Percentiles rank a stretch among this genome's conserved stretches.
Conservation (phyloP, 1,139 yeast genomes). For the Kodamaea sp. region DNA sequence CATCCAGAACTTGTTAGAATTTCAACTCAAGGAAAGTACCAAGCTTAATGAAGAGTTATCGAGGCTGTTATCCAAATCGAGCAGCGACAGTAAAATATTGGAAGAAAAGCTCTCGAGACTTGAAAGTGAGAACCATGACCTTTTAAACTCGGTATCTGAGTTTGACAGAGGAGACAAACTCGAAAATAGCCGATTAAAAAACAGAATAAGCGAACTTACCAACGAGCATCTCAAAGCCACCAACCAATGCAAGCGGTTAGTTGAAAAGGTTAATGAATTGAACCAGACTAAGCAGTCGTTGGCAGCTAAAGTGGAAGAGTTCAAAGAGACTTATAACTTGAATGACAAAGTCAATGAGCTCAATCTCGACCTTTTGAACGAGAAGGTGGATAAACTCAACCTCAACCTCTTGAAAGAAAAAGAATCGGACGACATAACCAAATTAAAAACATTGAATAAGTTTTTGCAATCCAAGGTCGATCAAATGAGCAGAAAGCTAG, state of each 20-base stretch:
- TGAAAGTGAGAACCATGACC: slow-evolving; percentile 10
- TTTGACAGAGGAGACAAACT: slow-evolving; percentile 15
- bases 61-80: slow-evolving; percentile 21
- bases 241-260: slow-evolving; percentile 32
- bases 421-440: slow-evolving; percentile 14
- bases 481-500: slow-evolving; percentile 16
- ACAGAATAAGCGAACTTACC: slow-evolving; percentile 20
- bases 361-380: slow-evolving; percentile 13
- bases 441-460: slow-evolving; percentile 15
- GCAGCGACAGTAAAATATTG: slow-evolving; percentile 12
- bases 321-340: slow-evolving; percentile 4
- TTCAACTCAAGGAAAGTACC: slow-evolving; percentile 35
- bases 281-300: slow-evolving; percentile 8
- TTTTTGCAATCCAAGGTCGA: slow-evolving; percentile 22
- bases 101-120: slow-evolving; percentile 14
- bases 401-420: slow-evolving; percentile 9
- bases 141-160: slow-evolving; percentile 16
- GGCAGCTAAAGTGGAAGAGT: slow-evolving; percentile 6
- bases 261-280: slow-evolving; percentile 29
- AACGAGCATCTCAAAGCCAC: slow-evolving; percentile 29
- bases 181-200: slow-evolving; percentile 25
- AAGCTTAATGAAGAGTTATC: slow-evolving; percentile 24
- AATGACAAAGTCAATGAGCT: slow-evolving; percentile 8
- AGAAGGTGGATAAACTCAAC: slow-evolving; percentile 15
- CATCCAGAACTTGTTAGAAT: slow-evolving; percentile 32